These are phyloP conservation scores for Plasmopara muralis DNA, from an alignment of 352 stramenopile species.

Conservation along the genomic window DNA sequence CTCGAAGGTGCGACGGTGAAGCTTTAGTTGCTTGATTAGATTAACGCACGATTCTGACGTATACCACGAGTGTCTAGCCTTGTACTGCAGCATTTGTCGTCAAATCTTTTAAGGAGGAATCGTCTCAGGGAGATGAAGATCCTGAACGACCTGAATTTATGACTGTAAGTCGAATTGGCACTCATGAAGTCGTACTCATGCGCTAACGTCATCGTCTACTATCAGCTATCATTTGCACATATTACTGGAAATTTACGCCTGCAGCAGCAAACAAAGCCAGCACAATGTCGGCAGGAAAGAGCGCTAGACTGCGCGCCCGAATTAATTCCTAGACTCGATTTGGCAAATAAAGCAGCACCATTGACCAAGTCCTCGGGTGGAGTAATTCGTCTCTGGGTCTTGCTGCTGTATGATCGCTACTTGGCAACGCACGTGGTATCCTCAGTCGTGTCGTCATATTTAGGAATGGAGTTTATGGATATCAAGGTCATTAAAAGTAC, in stretches of 20 bases:
- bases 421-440: constrained; percentile 62
- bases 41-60: constrained; percentile 6
- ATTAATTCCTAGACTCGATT: not conserved
- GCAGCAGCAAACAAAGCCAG: constrained; percentile 10
- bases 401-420: constrained; percentile 61
- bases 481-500: constrained; percentile 69
- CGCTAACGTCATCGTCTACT: constrained; percentile 10
- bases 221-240: constrained; percentile 45
- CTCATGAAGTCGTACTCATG: not conserved
- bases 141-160: constrained; percentile 39
- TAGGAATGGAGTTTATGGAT: constrained; percentile 77
- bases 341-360: constrained; percentile 7
- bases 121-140: constrained; percentile 25
- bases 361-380: constrained; percentile 4
- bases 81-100: constrained; percentile 44
- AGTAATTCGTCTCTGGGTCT: constrained; percentile 50
- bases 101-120: constrained; percentile 46
- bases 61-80: constrained; percentile 20
- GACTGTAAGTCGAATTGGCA: constrained; percentile 25
- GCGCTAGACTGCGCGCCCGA: not conserved
- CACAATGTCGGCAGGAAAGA: constrained; percentile 7
- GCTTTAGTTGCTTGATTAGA: not conserved
- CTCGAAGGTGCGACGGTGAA: constrained; percentile 30
- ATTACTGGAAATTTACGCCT: constrained; percentile 11
- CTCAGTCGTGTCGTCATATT: constrained; percentile 42